A percentile compares a stretch with the other conserved stretches of the same genome.
phyloP scores from a whole-genome alignment of 2,329 filamentous ascomycete genomes.

The Colletotrichum simmondsii region DNA sequence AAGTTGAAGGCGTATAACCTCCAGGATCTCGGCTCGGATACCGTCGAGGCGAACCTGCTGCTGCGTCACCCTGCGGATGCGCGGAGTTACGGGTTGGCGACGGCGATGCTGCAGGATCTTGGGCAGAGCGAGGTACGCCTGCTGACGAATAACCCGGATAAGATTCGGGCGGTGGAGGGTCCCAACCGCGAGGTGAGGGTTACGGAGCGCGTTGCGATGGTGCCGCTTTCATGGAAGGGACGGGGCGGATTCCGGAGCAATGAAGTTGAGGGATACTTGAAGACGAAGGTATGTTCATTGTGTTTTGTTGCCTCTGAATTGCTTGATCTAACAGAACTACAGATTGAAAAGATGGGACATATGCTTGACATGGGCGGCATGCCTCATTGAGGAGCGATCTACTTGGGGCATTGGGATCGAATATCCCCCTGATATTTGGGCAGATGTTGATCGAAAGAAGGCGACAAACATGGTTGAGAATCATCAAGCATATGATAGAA shows the following conservation, averaged over 20 bases:
- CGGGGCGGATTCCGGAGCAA: constrained; percentile 84
- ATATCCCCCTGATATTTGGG: too few relatives aligned
- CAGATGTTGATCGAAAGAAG: too few relatives aligned
- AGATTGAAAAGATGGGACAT: constrained; percentile 92
- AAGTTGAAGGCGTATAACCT: constrained; percentile 99
- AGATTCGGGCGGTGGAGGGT: constrained; percentile 93
- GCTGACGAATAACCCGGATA: constrained; percentile 97
- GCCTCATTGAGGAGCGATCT: constrained; percentile 13
- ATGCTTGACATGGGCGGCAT: constrained; percentile 69
- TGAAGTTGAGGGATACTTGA: constrained; percentile 93
- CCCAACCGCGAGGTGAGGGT: constrained; percentile 89
- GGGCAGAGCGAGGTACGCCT: constrained; percentile 82
- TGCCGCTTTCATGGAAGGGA: constrained; percentile 92
- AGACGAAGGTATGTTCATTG: constrained; percentile 80
- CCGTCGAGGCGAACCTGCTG: constrained; percentile 93
- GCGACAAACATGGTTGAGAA: background rate
- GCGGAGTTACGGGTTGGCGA: constrained; percentile 94
- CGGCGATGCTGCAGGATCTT: constrained; percentile 90
- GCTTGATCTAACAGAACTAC: background rate
- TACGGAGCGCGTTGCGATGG: constrained; percentile 92
- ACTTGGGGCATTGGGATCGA: too few relatives aligned
- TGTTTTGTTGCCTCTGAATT: background rate
- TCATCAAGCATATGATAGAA: constrained; percentile 22
- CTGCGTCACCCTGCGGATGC: constrained; percentile 94
- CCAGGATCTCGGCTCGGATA: constrained; percentile 96